Evolutionary conservation across 495 filamentous ascomycete genomes (phyloP).

Genomic region (Xylaria flabelliformis): DNA sequence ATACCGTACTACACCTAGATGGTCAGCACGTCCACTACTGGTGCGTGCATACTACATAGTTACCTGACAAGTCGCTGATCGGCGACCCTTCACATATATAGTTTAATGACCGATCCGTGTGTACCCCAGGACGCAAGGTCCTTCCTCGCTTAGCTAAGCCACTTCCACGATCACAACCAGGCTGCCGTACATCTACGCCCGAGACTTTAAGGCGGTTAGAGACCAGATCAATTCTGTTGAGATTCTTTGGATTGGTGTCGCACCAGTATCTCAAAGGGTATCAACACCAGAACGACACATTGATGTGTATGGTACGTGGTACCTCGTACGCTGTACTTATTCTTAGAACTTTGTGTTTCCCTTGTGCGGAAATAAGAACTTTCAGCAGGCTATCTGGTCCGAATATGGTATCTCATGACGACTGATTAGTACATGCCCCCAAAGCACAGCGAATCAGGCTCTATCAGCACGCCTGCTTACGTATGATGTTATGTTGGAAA

Average conservation of each 20-base stretch:
- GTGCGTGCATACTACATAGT: background rate
- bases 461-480: background rate
- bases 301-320: background rate
- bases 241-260: background rate
- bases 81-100: constrained; percentile 11
- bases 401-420: background rate
- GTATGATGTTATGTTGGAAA: background rate
- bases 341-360: background rate
- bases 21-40: background rate
- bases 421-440: background rate
- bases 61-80: background rate
- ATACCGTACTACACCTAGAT: background rate
- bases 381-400: background rate
- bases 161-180: background rate
- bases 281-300: background rate
- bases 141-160: background rate
- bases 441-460: background rate
- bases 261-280: background rate
- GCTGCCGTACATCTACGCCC: background rate
- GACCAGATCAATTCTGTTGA: background rate
- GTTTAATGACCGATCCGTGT: constrained; percentile 1
- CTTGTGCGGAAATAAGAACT: background rate
- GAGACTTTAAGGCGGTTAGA: background rate
- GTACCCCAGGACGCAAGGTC: background rate
- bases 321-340: background rate